Percentiles rank a stretch among this genome's conserved stretches.
These are phyloP conservation scores for Colletotrichum cereale DNA, from an alignment of 2,329 filamentous ascomycete species.

Conservation along the genomic window DNA sequence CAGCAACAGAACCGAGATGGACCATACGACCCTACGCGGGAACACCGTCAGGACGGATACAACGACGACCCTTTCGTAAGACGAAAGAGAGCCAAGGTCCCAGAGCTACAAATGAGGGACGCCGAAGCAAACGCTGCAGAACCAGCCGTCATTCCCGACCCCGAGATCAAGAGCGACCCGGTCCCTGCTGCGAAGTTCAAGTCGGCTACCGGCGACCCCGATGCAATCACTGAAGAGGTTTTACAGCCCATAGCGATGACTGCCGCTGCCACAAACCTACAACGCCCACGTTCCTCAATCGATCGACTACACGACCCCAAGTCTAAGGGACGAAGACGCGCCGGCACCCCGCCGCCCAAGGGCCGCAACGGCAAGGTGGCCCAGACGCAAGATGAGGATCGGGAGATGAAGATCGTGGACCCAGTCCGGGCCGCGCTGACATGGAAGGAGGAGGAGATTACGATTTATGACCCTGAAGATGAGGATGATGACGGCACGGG, in stretches of 20 bases:
- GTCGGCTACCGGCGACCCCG: neutral
- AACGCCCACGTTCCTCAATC: constrained; percentile 54
- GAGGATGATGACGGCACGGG: constrained; percentile 76
- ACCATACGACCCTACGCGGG: constrained; percentile 34
- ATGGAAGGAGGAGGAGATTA: constrained; percentile 78
- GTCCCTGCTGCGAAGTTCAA: constrained; percentile 9
- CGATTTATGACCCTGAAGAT: constrained; percentile 73
- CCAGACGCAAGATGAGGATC: constrained; percentile 46
- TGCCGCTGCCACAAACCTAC: constrained; percentile 42
- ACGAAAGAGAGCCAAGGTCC: constrained; percentile 55
- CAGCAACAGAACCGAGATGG: constrained; percentile 40
- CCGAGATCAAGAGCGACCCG: constrained; percentile 28
- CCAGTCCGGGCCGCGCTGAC: constrained; percentile 71
- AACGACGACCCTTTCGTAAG: constrained; percentile 45
- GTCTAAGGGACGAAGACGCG: constrained; percentile 50
- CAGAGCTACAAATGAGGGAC: constrained; percentile 50
- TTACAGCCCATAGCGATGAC: constrained; percentile 34
- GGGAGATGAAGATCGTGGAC: constrained; percentile 56
- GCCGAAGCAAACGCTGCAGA: constrained; percentile 33
- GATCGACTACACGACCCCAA: constrained; percentile 55
- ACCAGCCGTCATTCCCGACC: constrained; percentile 40
- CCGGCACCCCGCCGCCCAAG: constrained; percentile 54
- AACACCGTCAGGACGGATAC: constrained; percentile 45
- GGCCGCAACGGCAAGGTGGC: constrained; percentile 29
- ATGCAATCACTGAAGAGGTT: constrained; percentile 4